phyloP scores from a whole-genome alignment of 257 asterid genomes.

The Salvia rosmarinus region DNA sequence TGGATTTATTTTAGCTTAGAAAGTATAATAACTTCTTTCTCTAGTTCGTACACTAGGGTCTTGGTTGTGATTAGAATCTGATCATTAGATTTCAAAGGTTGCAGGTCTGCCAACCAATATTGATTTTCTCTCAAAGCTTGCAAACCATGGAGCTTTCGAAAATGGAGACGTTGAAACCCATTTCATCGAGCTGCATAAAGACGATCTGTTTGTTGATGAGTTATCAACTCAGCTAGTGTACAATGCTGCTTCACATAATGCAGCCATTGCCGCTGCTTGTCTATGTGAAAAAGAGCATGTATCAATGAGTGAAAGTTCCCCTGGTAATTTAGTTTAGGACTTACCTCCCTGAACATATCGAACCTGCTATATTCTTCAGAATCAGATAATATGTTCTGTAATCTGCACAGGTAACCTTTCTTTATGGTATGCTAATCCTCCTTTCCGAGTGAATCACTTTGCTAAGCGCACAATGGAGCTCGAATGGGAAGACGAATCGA shows the following conservation, averaged over 20 bases:
- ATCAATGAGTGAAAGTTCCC: constrained; percentile 44
- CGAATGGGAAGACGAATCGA: constrained; percentile 73
- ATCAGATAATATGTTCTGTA: constrained; percentile 28
- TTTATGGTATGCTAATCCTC: constrained; percentile 81
- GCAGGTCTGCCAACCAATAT: constrained; percentile 99
- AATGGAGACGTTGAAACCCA: constrained; percentile 93
- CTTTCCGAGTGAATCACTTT: constrained; percentile 77
- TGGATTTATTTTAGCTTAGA: no score
- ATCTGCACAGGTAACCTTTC: constrained; percentile 60
- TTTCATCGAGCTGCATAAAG: constrained; percentile 82
- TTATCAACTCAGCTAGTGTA: constrained; percentile 48
- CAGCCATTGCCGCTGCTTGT: constrained; percentile 83
- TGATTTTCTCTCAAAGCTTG: constrained; percentile 82
- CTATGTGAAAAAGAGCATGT: constrained; percentile 64
- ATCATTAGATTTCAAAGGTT: constrained; percentile 55
- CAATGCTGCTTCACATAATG: constrained; percentile 56
- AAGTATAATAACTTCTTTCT: constrained; percentile 18
- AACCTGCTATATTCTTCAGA: constrained; percentile 19
- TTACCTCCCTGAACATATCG: constrained; percentile 18
- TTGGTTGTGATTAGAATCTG: constrained; percentile 31
- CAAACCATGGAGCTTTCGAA: constrained; percentile 72
- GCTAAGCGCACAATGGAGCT: constrained; percentile 66
- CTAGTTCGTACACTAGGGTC: constrained; percentile 24
- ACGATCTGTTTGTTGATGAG: constrained; percentile 63
- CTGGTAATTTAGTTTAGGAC: constrained; percentile 52